These are phyloP conservation scores for Aspergillus alliaceus DNA, from an alignment of 2,329 filamentous ascomycete genomes.

Conservation along the genomic window DNA sequence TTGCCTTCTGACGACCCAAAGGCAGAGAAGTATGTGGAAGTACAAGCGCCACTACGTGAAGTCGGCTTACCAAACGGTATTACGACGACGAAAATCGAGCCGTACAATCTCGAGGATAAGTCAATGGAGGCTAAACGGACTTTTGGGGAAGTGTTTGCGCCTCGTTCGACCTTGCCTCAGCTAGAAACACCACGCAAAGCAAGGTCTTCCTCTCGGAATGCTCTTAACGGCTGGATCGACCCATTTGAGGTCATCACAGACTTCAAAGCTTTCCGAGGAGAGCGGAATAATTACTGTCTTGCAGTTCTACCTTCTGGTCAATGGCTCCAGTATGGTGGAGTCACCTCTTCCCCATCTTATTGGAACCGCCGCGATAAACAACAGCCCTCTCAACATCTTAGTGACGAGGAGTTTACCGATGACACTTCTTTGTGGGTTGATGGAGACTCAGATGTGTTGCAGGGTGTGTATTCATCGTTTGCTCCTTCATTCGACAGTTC, in stretches of 20 bases:
- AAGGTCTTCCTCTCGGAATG: constrained; percentile 32
- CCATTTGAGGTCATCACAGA: constrained; percentile 41
- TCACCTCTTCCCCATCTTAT: constrained; percentile 38
- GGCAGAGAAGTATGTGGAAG: constrained; percentile 36
- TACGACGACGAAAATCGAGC: constrained; percentile 65
- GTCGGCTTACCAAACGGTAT: constrained; percentile 72
- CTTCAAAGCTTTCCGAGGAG: constrained; percentile 32
- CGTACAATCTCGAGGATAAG: constrained; percentile 42
- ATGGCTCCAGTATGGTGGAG: constrained; percentile 46
- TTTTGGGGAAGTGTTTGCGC: constrained; percentile 47
- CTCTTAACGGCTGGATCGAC: constrained; percentile 40
- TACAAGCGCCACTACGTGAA: constrained; percentile 58
- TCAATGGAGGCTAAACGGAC: constrained; percentile 36
- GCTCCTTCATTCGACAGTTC: constrained; percentile 49
- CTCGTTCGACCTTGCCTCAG: constrained; percentile 37
- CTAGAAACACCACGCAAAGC: constrained; percentile 43
- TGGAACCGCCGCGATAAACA: constrained; percentile 40
- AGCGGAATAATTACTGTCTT: constrained; percentile 42
- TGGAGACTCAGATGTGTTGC: constrained; percentile 38
- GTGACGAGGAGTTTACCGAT: constrained; percentile 25
- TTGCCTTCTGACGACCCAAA: constrained; percentile 39
- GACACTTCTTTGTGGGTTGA: constrained; percentile 31
- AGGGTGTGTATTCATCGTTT: constrained; percentile 50
- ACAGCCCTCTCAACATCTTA: constrained; percentile 19
- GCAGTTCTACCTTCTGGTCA: constrained; percentile 40